Evolutionary conservation across 2,329 filamentous ascomycete genomes (phyloP), one percentile per base, ranked within the genome.

Genomic region (Trichoderma sp.): DNA sequence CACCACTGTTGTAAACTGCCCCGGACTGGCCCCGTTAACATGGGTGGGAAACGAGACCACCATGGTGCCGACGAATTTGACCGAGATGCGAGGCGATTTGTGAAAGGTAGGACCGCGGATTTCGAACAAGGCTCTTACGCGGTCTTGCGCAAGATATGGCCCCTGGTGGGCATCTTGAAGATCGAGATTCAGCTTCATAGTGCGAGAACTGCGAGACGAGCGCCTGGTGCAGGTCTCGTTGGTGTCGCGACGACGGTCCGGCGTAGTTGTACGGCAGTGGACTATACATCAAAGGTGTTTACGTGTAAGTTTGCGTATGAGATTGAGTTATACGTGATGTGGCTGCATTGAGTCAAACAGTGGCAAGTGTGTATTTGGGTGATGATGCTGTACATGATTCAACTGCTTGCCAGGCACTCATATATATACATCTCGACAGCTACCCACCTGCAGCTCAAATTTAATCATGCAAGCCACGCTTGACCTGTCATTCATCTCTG

Each of bases 111-210:
- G 56, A 4, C 65, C 65, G 31, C 57, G 56, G 31, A 68, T 68
- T 57, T 61, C 53, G 47, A 68, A 49, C 19, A 29, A 49, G n/a
- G 57, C 65, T 55, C 47, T 60, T 49, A 68, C 65, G 21, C 6
- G 47, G 31, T 61, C 65, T 8, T 31, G 56, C 1, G 56, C 56
- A 49, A 60, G 65, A 60, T 31, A 68, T 14, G 57, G 65, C 43
- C 57, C 64, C 13, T 53, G 56, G 47, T 27, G 55, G 56, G 55
- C 64, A 59, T 56, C 55, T 47, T 53, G 11, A 13, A 68, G 56
- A 27, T 53, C 57, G 43, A 68, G 65, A 53, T n/a, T 68, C 65
- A 68, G 57, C 65, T 61, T 68, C 65, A 68, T 68, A 24, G 19
- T 35, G 65, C 16, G 24, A 60, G 49, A 68, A 52, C 27, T 53